Base-by-base conservation (phyloP, 441 rosid species). In the Croton setiger region DNA sequence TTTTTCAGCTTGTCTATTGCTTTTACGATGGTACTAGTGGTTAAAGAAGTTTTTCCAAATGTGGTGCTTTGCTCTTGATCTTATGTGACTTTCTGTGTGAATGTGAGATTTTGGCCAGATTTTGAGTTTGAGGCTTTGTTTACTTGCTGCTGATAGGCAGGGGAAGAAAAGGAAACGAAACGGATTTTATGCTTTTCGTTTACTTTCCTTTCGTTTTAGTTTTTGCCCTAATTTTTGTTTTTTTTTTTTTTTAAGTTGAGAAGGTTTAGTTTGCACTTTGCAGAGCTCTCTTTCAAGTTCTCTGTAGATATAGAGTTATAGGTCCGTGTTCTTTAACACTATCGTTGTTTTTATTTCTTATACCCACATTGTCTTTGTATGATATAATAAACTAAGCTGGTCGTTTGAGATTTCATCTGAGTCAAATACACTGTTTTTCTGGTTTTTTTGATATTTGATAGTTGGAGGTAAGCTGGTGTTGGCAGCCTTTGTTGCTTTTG, bases 61-160 rank as follows among this genome's bases (percentile, higher is more conserved):
- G 43, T 21, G 31, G 63, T 62, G 58, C 7, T 45, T 56, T 70
- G 60, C 7, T 67, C 68, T 73, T 71, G 84, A 76, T 85, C 77
- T 82, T 74, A 11, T 70, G 55, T 61, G 56, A 31, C 58, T 55
- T 63, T 41, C 27, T 48, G 45, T 54, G 58, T 70, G 67, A 73
- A 68, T 54, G 55, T 33, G 68, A 72, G 67, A 70, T 67, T 67
- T 62, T 72, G 39, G 47, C 58, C 56, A 49, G 61, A 62, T 69
- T 67, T 58, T 5, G 23, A 20, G 70, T 52, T 60, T 69, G 71
- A 20, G 64, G 53, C 14, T 33, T 35, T 70, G 54, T 69, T 69
- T 44, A 61, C 41, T 63, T 75, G 58, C 60, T 68, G 21, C 68
- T 80, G 44, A 55, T 66, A 56, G 44, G 20, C 15, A 59, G 47